Base-by-base conservation (phyloP, 2,329 filamentous ascomycete genomes). In the Nemania sp. region DNA sequence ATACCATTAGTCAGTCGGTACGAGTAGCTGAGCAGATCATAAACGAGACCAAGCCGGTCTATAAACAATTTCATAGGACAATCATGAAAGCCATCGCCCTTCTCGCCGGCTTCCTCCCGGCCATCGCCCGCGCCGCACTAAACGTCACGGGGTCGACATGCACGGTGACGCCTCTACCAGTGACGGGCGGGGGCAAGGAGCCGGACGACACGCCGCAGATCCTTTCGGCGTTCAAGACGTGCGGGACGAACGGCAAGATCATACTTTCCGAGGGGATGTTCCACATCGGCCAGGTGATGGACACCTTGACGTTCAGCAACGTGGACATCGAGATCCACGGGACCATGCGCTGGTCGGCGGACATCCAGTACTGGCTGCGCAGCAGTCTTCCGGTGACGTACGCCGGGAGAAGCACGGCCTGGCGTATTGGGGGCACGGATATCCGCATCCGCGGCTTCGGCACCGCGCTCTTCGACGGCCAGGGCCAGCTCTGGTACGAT, bases 151-250 rank as follows among this genome's bases (percentile, higher is more conserved):
- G 64, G 15, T 63, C 64, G 31, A 67, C 65, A 20, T 68, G 66
- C 50, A 67, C 66, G 8, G 64, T 66, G 20, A 68, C 65, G 22
- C 65, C 66, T n/a, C 54, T 66, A 14, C 52, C 46, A 5, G 22
- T 30, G 4, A 60, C 54, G 20, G 41, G 52, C 26, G 57, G 50
- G 26, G 57, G 60, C 33, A 24, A 44, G 22, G 64, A 64, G 20
- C 62, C 65, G 22, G 78, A 81, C 60, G 79, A 82, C 63, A 74
- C 77, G 20, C 77, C 78, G 6, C 75, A 79, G 33, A 80, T 82
- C 42, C 59, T 79, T 0, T 57, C 73, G 3, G 80, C 80, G 0
- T 81, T 82, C 64, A 62, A 71, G 22, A 64, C 74, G 23, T 82
- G 80, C 60, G 68, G 78, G 2, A 69, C 71, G 37, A 73, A 79